Percentiles rank a stretch among this genome's conserved stretches.
Conservation (phyloP, 805 yeast species). For the Saccharomyces cerevisiae region DNA sequence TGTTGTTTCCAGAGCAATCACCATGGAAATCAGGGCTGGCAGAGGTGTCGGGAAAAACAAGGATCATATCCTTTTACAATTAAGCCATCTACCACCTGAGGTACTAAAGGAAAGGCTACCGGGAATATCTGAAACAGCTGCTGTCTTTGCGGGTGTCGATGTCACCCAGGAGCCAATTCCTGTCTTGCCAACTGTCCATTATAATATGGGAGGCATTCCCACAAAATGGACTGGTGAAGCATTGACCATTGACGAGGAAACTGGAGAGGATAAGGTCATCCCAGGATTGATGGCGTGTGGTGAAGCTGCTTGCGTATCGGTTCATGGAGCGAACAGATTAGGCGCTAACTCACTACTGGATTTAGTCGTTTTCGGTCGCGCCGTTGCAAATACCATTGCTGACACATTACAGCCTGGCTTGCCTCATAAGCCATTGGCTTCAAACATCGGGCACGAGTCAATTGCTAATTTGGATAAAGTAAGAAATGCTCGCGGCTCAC, state of each 20-base stretch:
- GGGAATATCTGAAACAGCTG: slow-evolving; percentile 98
- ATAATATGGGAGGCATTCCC: slow-evolving; percentile 99
- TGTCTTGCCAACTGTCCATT: slow-evolving; percentile 94
- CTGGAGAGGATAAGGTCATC: slow-evolving; percentile 83
- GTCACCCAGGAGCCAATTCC: slow-evolving; percentile 99
- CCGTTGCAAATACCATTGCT: slow-evolving; percentile 86
- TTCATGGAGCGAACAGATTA: slow-evolving; percentile 97
- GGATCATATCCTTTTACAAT: slow-evolving; percentile 92
- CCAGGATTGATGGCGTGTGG: slow-evolving; percentile 96
- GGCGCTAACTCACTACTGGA: slow-evolving; percentile 97
- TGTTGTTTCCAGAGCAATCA: slow-evolving; percentile 95
- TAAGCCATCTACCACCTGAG: slow-evolving; percentile 85
- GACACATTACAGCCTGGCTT: slow-evolving; percentile 81
- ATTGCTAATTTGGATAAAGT: slow-evolving; percentile 82
- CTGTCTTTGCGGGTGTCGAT: slow-evolving; percentile 97
- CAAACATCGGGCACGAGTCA: slow-evolving; percentile 82
- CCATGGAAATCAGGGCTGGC: slow-evolving; percentile 97
- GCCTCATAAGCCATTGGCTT: slow-evolving; percentile 75
- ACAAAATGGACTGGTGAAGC: slow-evolving; percentile 97
- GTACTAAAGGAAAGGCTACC: slow-evolving; percentile 94
- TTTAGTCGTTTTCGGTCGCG: slow-evolving; percentile 96
- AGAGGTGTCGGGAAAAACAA: slow-evolving; percentile 97
- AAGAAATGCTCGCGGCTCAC: slow-evolving; percentile 78
- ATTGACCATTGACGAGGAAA: slow-evolving; percentile 62
- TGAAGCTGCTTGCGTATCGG: slow-evolving; percentile 98